phyloP scores from a whole-genome alignment of 371 early-diverging fungal genomes.

The Apophysomyces ossiformis region DNA sequence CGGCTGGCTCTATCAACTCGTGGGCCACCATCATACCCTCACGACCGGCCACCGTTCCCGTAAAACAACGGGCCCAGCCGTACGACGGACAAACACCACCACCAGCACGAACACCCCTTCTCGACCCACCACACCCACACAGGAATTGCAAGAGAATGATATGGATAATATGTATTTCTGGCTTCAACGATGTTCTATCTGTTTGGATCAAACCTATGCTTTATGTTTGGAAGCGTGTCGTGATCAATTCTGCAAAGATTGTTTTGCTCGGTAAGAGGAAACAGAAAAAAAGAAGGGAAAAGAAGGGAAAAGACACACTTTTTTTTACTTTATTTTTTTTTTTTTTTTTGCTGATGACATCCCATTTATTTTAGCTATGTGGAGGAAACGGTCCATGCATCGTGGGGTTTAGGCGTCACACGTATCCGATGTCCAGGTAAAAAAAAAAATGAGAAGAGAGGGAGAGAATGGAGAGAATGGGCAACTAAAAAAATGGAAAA shows the following conservation, averaged over 20 bases:
- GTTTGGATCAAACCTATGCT: conserved; percentile 64
- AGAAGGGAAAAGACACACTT: conserved; percentile 1
- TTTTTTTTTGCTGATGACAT: background rate
- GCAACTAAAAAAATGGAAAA: background rate
- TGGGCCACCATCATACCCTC: conserved; percentile 37
- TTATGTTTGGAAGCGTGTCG: conserved; percentile 66
- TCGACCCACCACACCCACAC: background rate
- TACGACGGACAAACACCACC: conserved; percentile 13
- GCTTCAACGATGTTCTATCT: conserved; percentile 70
- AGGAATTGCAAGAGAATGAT: conserved; percentile 26
- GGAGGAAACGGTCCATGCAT: conserved; percentile 64
- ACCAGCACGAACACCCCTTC: conserved; percentile 1
- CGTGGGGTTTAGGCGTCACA: conserved; percentile 69
- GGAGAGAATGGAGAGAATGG: background rate
- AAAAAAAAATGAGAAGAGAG: background rate
- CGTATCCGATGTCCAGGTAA: conserved; percentile 66
- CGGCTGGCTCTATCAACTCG: conserved; percentile 37
- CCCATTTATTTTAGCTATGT: conserved; percentile 49
- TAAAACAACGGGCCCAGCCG: background rate
- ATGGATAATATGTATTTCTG: conserved; percentile 63
- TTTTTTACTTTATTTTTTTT: background rate
- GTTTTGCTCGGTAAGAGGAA: conserved; percentile 60
- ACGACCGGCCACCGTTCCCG: conserved; percentile 14
- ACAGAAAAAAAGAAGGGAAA: conserved; percentile 16
- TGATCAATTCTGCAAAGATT: conserved; percentile 71